A percentile compares a stretch with the other conserved stretches of the same genome.
Conservation (phyloP, 2,329 filamentous ascomycete species). For the Xylariaceae sp. region DNA sequence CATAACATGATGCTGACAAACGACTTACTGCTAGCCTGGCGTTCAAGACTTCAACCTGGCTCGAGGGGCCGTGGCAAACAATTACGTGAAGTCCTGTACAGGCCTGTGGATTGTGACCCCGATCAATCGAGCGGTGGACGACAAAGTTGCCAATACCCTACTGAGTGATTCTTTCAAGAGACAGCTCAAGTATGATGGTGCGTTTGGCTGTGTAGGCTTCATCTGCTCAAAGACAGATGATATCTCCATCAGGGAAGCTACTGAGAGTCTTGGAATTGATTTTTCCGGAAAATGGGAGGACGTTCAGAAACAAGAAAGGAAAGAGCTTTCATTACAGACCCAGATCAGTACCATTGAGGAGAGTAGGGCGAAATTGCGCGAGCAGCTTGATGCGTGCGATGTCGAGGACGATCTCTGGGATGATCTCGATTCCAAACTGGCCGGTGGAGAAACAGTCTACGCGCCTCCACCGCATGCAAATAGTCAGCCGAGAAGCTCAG, state of each 20-base stretch:
- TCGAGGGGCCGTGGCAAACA: conserved; percentile 48
- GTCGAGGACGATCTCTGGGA: conserved; percentile 29
- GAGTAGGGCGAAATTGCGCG: conserved; percentile 23
- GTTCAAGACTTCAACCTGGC: conserved; percentile 53
- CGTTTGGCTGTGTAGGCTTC: conserved; percentile 49
- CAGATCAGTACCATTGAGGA: conserved; percentile 29
- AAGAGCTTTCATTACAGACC: not conserved
- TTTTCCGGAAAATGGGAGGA: conserved; percentile 33
- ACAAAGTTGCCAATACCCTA: conserved; percentile 53
- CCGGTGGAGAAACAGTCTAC: conserved; percentile 36
- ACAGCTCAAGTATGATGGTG: conserved; percentile 55
- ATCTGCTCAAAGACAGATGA: conserved; percentile 47
- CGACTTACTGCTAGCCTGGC: conserved; percentile 31
- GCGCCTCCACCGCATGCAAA: conserved; percentile 24
- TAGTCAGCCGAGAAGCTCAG: no score
- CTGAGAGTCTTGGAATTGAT: conserved; percentile 34
- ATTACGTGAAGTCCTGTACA: conserved; percentile 53
- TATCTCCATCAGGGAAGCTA: conserved; percentile 39
- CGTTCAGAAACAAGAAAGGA: conserved; percentile 24
- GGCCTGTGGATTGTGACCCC: conserved; percentile 57
- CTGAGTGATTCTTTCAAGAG: conserved; percentile 53
- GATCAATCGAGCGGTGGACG: conserved; percentile 55
- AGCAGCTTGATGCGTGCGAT: conserved; percentile 40
- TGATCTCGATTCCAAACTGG: conserved; percentile 28
- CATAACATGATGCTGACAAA: conserved; percentile 13